These are phyloP conservation scores for Cinnamomum chago DNA, from an alignment of 164 flowering plant species.

Conservation along the genomic window DNA sequence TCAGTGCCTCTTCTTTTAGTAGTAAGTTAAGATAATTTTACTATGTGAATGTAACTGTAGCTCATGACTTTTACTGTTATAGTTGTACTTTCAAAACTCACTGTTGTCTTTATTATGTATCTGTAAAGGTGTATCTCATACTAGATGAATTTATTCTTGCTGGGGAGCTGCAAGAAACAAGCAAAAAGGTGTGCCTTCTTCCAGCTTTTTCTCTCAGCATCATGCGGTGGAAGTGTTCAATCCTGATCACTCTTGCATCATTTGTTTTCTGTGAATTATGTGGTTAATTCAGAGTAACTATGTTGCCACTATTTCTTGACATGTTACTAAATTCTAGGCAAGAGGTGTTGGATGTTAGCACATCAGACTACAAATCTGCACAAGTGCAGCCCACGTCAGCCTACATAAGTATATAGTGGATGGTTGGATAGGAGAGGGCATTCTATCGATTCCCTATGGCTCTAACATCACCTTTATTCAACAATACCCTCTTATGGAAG, in stretches of 20 bases:
- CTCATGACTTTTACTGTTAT: background rate
- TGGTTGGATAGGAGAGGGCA: too few species aligned
- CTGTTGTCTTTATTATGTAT: background rate
- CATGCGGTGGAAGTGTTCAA: background rate
- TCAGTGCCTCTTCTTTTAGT: background rate
- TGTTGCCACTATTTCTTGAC: background rate
- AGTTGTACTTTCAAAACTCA: background rate
- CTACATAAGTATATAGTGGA: too few species aligned
- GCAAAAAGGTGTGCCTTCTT: slow-evolving; percentile 66
- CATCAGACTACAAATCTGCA: too few species aligned
- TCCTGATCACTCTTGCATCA: background rate
- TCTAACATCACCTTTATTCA: too few species aligned
- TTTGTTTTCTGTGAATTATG: background rate
- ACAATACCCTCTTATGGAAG: too few species aligned
- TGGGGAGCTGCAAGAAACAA: slow-evolving; percentile 98
- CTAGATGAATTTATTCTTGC: slow-evolving; percentile 98
- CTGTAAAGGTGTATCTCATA: slow-evolving; percentile 76
- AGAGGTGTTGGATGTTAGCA: too few species aligned
- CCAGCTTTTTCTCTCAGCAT: background rate
- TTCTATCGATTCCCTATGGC: too few species aligned
- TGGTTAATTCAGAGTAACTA: background rate
- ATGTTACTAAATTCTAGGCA: background rate
- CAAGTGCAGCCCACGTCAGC: too few species aligned
- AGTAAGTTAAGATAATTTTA: background rate
- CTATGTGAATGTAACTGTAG: too few species aligned